Evolutionary conservation across 257 asterid species (phyloP), one percentile per base, ranked within the genome.

Genomic region (Thymus mandschuricus): DNA sequence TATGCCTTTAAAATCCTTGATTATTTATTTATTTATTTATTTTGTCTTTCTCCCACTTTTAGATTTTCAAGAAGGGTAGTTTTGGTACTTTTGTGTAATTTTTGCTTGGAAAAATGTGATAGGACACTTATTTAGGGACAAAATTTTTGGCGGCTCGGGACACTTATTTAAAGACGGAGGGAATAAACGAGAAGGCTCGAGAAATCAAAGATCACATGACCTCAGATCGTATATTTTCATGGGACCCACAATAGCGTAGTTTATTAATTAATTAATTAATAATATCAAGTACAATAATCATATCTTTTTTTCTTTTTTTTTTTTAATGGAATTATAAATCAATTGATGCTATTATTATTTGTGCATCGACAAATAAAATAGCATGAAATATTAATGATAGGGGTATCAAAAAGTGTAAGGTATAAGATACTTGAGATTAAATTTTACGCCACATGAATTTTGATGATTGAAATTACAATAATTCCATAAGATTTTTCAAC

Each of bases 151-250:
- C 21, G 21, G 21, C 21, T 21, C 21, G 21, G 21, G 21, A 21
- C 21, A 21, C 21, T 21, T 21, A 21, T 21, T 21, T 21, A 21
- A 21, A 21, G 21, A 21, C 21, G 10, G 12, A 29, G 6, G 35
- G 28, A 3, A 2, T 9, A 56, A 29, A 56, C 21, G 41, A 56
- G 69, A 50, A 68, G 66, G 58, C 69, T 67, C 67, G 6, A 67
- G 60, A 55, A 73, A 72, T 68, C 50, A 72, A 38, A 76, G 70
- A n/a, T 69, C 76, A 41, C 46, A 41, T 59, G 48, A 78, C 33
- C 21, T 38, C 57, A 31, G 15, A 76, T 28, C 11, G 43, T 27
- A 51, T 46, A 6, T 21, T 7, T 49, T 3, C 2, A 43, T 63
- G 76, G 77, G 58, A 21, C 56, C 79, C 77, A n/a, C 66, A 45